Evolutionary conservation across 164 flowering plant species (phyloP), one percentile per base, ranked within the genome.

Genomic region (Sedum album): DNA sequence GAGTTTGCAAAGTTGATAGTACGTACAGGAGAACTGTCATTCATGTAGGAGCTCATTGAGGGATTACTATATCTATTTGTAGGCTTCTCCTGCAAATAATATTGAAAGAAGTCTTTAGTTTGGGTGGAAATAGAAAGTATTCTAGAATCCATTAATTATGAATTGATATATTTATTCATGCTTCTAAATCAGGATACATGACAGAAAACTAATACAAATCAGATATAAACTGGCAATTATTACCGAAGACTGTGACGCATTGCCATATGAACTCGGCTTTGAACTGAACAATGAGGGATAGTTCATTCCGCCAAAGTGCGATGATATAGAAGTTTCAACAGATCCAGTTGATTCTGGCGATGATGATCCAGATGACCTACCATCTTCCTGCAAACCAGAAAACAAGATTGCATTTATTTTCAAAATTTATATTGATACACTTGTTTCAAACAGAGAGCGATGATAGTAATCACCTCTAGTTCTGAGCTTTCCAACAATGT

Each of bases 251-350:
- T 90, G 86, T 61, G 91, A 76, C 62, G 82, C 73, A 28, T 88
- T 84, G 76, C 89, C 85, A 77, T 76, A 81, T 35, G 75, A 66
- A 20, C 89, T 66, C 60, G 96, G 97, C 30, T 75, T 75, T 70
- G 99, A 94, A 76, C 97, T 90, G 80, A 94, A 94, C 79, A 94
- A 79, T 51, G 99, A 94, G 30, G 96, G 99, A 74, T 91, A 94
- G 75, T 69, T 92, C 94, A 86, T 85, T 74, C 99, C 97, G 74
- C 99, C 97, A 83, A 94, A 91, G 78, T 91, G 99, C 30, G 97
- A 94, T 51, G 99, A 94, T 79, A 91, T 94, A 41, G 97, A 91
- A 71, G 94, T 90, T 82, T 92, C 99, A 71, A 94, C 95, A 25
- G 97, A 94, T 76, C 97, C 97, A 14, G 84, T 69, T 30, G 99